phyloP scores from a whole-genome alignment of 2,329 filamentous ascomycete genomes.

The Chalaropsis ovoidea region DNA sequence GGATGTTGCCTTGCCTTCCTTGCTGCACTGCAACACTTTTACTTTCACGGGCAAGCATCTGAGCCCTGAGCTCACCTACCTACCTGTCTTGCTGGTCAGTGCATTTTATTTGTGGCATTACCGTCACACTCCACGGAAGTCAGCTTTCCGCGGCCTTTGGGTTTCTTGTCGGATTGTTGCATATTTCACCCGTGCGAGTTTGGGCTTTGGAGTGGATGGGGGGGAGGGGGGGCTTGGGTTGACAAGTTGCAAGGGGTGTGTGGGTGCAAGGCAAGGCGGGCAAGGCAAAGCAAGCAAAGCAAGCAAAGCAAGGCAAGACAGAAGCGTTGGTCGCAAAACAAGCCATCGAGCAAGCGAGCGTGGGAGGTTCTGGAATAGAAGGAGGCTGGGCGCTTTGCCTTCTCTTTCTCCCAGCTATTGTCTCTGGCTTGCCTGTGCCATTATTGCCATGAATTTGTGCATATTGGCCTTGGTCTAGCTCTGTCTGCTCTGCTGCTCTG shows the following conservation, averaged over 20 bases:
- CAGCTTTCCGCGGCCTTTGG: slow-evolving; percentile 1
- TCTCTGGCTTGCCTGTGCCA: not conserved
- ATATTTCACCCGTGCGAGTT: not conserved
- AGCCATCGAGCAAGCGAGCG: not conserved
- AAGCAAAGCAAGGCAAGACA: not conserved
- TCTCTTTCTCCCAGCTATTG: not conserved
- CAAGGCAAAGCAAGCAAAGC: too few relatives aligned
- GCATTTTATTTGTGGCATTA: not conserved
- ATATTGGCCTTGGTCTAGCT: too few relatives aligned
- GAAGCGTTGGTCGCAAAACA: not conserved
- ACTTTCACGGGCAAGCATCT: not conserved
- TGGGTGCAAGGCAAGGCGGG: not conserved
- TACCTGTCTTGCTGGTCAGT: not conserved
- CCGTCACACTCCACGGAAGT: slow-evolving; percentile 11
- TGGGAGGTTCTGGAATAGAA: not conserved
- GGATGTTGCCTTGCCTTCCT: too few relatives aligned
- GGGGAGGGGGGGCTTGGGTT: not conserved
- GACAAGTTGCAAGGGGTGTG: slow-evolving; percentile 10
- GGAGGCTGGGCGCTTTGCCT: not conserved
- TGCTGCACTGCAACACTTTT: not conserved
- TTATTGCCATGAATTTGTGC: not conserved
- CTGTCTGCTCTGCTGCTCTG: too few relatives aligned
- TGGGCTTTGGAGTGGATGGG: not conserved
- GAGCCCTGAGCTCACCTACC: too few relatives aligned
- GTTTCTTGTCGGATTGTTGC: not conserved